Conservation (phyloP, 805 yeast species). For the Starmerella scarabaei region DNA sequence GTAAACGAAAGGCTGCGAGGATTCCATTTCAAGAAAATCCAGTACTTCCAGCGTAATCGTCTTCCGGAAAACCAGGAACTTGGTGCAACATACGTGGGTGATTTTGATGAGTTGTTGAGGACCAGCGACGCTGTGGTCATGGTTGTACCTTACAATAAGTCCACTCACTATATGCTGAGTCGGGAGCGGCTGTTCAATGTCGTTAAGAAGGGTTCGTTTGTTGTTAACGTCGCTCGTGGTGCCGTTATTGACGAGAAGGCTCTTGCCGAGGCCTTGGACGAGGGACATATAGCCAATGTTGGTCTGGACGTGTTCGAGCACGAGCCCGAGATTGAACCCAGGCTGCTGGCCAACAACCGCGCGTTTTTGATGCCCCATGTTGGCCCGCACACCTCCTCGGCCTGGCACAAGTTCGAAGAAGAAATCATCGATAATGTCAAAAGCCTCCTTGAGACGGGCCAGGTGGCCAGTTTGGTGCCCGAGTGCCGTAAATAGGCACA, state of each 20-base stretch:
- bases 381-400: constrained; percentile 72
- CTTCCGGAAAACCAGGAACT: constrained; percentile 36
- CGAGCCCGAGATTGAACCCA: constrained; percentile 49
- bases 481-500: constrained; percentile 3
- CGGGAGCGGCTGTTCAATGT: constrained; percentile 40
- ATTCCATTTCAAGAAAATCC: constrained; percentile 37
- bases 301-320: constrained; percentile 56
- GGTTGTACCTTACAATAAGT: constrained; percentile 61
- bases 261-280: constrained; percentile 37
- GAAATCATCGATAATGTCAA: constrained; percentile 53
- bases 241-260: constrained; percentile 54
- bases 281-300: constrained; percentile 42
- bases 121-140: constrained; percentile 59
- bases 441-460: constrained; percentile 44
- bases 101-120: constrained; percentile 46
- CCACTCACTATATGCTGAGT: constrained; percentile 59
- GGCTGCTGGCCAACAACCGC: constrained; percentile 36
- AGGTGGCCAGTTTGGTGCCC: constrained; percentile 43
- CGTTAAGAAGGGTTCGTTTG: constrained; percentile 66
- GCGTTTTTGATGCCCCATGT: constrained; percentile 73
- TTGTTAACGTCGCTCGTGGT: constrained; percentile 82
- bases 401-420: constrained; percentile 62
- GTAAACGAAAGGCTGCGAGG: constrained; percentile 38
- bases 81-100: constrained; percentile 32
- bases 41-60: constrained; percentile 39